Base-by-base conservation (phyloP, 2,329 filamentous ascomycete genomes). In the Talaromyces islandicus region DNA sequence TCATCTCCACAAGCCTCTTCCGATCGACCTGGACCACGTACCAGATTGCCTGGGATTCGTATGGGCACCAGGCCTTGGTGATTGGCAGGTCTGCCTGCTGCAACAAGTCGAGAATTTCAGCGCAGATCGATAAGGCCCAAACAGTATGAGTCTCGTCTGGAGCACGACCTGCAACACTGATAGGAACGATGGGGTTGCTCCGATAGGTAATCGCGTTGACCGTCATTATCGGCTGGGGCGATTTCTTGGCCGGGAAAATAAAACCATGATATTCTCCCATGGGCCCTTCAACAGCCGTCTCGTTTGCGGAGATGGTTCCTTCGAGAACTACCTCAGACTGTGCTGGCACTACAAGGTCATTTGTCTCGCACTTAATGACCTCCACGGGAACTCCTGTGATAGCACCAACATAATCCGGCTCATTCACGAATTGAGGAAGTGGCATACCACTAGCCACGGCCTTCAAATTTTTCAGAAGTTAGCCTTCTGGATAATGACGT, bases 201-300 rank as follows among this genome's bases (percentile, higher is more conserved):
- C 65, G 60, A 46, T 67, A 64, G 10, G 66, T 66, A 19, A 66
- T 60, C 24, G 60, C 57, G 54, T 66, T 61, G n/a, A 67, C 60
- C 35, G 62, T 63, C 56, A 66, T 64, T 4, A 64, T 24, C 7
- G 65, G 66, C 24, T 60, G 60, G 30, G 58, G 60, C 14, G 57
- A 59, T 11, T 56, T 46, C 12, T 62, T 35, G 12, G 52, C 58
- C 24, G 59, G 62, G 50, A 60, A 67, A n/a, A 64, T 46, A 35
- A 62, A 57, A 11, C 66, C 65, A 48, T 68, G 65, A 54, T 66
- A 66, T 57, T 68, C 65, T 14, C 55, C 60, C 63, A 67, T 66
- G 27, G 65, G 66, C 11, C 66, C 65, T 54, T 68, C 66, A 7
- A 51, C 41, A 2, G 60, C 66, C 12, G 57, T 61, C 27, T 68